Evolutionary conservation across 129 eudicot species (phyloP), one percentile per base, ranked within the genome.

Genomic region (Centrapalus pauciflorus): DNA sequence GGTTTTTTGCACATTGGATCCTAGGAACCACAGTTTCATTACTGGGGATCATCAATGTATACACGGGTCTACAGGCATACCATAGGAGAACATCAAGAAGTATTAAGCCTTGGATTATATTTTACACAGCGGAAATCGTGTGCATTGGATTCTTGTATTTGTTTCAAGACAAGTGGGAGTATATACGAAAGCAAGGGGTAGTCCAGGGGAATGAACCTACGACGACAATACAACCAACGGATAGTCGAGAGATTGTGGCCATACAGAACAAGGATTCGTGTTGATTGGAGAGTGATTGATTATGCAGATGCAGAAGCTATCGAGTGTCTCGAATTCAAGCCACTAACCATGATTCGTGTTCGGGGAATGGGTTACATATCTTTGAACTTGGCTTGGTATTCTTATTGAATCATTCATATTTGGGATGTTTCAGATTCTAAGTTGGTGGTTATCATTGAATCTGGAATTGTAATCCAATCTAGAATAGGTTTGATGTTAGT

Each of bases 1-100:
- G 98, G 98, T 86, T 74, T 76, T 67, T 82, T 23, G 61, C 86
- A 62, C 98, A 93, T 79, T 93, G 98, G 96, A 26, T 76, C 35
- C 62, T 87, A 26, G 98, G 98, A 35, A 83, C 84, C 6, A 29
- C 70, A 4, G 73, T 88, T 56, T 81, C 85, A 2, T 64, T 85
- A 34, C 67, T 88, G 46, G 98, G 98, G 37, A 78, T 88, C 40
- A 55, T 92, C 70, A 83, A 89, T 35, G 64, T 93, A 13, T 93
- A 86, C 77, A 85, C 90, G 20, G 98, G 96, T 21, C 74, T 93
- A 78, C 82, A 78, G 6, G 96, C 98, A 7, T 89, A 86, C 76
- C 78, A 89, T 0, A 78, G 66, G 41, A 82, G 35, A 73, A 86
- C 92, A 17, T 79, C 81, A 30, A 93, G 68, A 67, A 75, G 81